phyloP scores from a whole-genome alignment of 805 yeast genomes.

The Groenewaldozyma tartarivorans region DNA sequence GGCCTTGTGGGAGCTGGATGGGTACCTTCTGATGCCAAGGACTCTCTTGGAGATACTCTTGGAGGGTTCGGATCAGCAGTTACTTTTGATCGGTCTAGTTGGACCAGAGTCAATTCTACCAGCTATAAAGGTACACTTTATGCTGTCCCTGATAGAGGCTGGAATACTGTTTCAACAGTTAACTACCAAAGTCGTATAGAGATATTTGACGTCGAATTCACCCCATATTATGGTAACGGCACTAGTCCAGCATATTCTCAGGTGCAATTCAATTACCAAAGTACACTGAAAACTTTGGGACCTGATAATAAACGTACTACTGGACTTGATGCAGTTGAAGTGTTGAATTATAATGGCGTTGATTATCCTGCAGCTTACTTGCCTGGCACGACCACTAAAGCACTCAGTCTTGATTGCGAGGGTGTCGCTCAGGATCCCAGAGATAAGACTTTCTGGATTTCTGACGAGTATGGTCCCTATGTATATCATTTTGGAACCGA shows the following conservation, averaged over 20 bases:
- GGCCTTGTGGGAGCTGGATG: slow-evolving; percentile 14
- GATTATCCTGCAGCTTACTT: slow-evolving; percentile 11
- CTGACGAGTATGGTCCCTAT: slow-evolving; percentile 16
- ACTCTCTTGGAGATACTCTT: slow-evolving; percentile 12
- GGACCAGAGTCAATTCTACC: slow-evolving; percentile 6
- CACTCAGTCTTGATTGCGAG: slow-evolving; percentile 10
- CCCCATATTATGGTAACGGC: slow-evolving; percentile 9
- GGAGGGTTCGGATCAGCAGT: slow-evolving; percentile 16
- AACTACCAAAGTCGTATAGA: slow-evolving; percentile 11
- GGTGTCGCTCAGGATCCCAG: slow-evolving; percentile 10
- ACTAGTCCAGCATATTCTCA: slow-evolving; percentile 1
- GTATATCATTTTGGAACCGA: slow-evolving; percentile 9
- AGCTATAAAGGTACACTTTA: slow-evolving; percentile 11
- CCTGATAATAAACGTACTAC: slow-evolving; percentile 11
- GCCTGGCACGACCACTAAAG: slow-evolving; percentile 2
- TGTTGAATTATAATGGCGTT: slow-evolving; percentile 5
- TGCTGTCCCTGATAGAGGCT: slow-evolving; percentile 15
- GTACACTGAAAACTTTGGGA: slow-evolving; percentile 7
- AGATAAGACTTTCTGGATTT: slow-evolving; percentile 11
- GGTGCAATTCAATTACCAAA: slow-evolving; percentile 6
- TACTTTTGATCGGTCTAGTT: slow-evolving; percentile 9
- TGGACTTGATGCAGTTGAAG: slow-evolving; percentile 12
- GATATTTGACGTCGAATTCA: slow-evolving; percentile 7
- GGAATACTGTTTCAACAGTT: slow-evolving; percentile 13
- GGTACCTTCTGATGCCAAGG: slow-evolving; percentile 11